phyloP scores from a whole-genome alignment of 495 filamentous ascomycete genomes.

The Penicillium herquei region DNA sequence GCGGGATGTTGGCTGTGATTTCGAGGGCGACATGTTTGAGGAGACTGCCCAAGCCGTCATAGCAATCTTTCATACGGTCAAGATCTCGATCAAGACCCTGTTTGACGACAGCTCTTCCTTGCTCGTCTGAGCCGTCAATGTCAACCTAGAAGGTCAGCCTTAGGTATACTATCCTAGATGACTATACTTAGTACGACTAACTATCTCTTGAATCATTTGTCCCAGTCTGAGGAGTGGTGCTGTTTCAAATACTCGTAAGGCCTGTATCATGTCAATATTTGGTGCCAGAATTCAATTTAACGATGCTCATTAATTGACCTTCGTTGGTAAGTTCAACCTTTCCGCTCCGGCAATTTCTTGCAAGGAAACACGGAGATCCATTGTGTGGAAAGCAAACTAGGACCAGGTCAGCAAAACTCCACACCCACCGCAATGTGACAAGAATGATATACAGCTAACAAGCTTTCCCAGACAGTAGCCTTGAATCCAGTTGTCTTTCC shows the following conservation, averaged over 20 bases:
- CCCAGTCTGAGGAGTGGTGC: conserved; percentile 62
- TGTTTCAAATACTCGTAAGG: conserved; percentile 45
- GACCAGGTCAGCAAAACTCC: background rate
- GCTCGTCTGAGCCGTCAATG: conserved; percentile 73
- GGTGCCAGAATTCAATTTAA: background rate
- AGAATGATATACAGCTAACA: conserved; percentile 47
- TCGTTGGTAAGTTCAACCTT: conserved; percentile 46
- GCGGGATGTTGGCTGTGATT: conserved; percentile 62
- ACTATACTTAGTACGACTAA: conserved; percentile 17
- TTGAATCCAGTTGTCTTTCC: conserved; percentile 57
- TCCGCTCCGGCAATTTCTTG: conserved; percentile 58
- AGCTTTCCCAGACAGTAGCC: conserved; percentile 67
- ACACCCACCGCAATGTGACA: background rate
- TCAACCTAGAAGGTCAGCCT: conserved; percentile 59
- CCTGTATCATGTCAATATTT: conserved; percentile 24
- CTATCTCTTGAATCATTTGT: conserved; percentile 65
- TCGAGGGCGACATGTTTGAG: conserved; percentile 64
- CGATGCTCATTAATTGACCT: background rate
- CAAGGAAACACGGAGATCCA: conserved; percentile 67
- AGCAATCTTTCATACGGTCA: conserved; percentile 73
- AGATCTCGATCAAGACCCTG: conserved; percentile 71
- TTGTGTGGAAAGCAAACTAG: conserved; percentile 64
- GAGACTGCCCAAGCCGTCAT: conserved; percentile 72
- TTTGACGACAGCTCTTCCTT: conserved; percentile 70
- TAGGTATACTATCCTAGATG: background rate